Evolutionary conservation across 31 red algal species (phyloP).

Genomic region (Endocladia muricata): DNA sequence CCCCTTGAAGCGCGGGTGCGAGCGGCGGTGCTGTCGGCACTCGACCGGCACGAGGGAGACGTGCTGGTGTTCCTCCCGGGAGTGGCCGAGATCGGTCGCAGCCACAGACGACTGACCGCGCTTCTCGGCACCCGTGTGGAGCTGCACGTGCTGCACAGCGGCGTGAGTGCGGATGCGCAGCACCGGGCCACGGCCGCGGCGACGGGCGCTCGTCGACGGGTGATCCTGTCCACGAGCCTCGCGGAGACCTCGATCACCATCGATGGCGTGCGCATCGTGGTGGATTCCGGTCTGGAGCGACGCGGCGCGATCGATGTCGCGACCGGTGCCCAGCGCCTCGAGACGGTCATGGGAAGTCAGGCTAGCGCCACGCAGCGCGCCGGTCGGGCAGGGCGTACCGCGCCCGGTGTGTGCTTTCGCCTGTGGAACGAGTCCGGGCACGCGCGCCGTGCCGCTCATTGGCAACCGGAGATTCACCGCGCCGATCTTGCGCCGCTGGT

Average conservation of each 20-base stretch:
- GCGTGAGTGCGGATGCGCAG: not conserved
- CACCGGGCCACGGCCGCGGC: slow-evolving; percentile 1
- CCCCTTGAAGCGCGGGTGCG: not conserved
- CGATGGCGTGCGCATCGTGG: slow-evolving; percentile 47
- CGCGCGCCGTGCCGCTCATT: slow-evolving; percentile 5
- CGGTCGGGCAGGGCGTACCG: slow-evolving; percentile 60
- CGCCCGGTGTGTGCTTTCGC: slow-evolving; percentile 37
- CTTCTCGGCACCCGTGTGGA: not conserved
- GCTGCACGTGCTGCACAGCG: not conserved
- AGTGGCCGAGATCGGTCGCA: slow-evolving; percentile 46
- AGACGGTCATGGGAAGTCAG: slow-evolving; percentile 29
- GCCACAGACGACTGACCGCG: not conserved
- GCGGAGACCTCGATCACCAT: slow-evolving; percentile 77
- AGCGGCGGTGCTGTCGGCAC: not conserved
- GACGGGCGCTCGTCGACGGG: too few relatives aligned
- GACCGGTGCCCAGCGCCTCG: slow-evolving; percentile 23
- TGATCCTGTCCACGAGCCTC: slow-evolving; percentile 71
- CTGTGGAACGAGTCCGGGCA: slow-evolving; percentile 61
- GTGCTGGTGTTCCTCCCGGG: slow-evolving; percentile 60
- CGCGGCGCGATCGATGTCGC: not conserved
- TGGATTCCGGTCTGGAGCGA: slow-evolving; percentile 62
- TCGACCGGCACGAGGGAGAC: too few relatives aligned
- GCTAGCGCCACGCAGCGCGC: slow-evolving; percentile 70
- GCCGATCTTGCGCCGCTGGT: slow-evolving; percentile 40
- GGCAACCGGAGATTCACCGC: slow-evolving; percentile 28